These are phyloP conservation scores for Arthrobotrys entomopaga DNA, from an alignment of 2,329 filamentous ascomycete genomes.

Conservation along the genomic window DNA sequence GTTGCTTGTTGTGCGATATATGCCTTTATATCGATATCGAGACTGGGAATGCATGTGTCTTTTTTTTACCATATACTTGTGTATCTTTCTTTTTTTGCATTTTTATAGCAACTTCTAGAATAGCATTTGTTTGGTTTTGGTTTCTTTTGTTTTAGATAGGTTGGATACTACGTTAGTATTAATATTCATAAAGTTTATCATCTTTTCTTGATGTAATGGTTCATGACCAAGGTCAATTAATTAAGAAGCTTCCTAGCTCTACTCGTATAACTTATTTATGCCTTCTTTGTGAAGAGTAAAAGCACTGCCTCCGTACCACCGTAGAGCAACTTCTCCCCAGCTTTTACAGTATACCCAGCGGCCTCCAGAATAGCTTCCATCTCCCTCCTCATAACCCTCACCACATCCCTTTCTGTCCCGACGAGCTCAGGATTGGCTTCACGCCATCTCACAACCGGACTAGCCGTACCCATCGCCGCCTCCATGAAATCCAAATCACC, in stretches of 20 bases:
- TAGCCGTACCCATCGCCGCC: constrained; percentile 62
- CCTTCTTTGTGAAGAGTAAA: constrained; percentile 1
- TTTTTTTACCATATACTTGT: no score
- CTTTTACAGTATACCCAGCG: not conserved
- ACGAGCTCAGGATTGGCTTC: constrained; percentile 63
- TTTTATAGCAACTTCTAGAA: not conserved
- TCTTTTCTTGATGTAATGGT: no score
- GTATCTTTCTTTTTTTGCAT: constrained; percentile 5
- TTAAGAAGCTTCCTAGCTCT: no score
- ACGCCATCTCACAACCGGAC: constrained; percentile 64
- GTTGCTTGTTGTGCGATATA: constrained; percentile 5
- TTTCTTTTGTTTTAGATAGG: constrained; percentile 3
- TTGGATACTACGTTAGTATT: not conserved
- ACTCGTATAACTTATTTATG: no score
- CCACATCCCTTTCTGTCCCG: constrained; percentile 63
- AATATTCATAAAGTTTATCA: not conserved
- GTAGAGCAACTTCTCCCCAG: constrained; percentile 5
- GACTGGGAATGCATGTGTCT: constrained; percentile 11
- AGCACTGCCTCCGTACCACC: constrained; percentile 16
- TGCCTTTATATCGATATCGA: no score
- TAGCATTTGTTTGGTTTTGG: not conserved
- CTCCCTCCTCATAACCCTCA: constrained; percentile 59
- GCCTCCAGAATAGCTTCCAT: not conserved
- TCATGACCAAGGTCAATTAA: no score
- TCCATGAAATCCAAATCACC: constrained; percentile 62